These are phyloP conservation scores for Colletotrichum sp. DNA, from an alignment of 2,329 filamentous ascomycete species.

Conservation along the genomic window DNA sequence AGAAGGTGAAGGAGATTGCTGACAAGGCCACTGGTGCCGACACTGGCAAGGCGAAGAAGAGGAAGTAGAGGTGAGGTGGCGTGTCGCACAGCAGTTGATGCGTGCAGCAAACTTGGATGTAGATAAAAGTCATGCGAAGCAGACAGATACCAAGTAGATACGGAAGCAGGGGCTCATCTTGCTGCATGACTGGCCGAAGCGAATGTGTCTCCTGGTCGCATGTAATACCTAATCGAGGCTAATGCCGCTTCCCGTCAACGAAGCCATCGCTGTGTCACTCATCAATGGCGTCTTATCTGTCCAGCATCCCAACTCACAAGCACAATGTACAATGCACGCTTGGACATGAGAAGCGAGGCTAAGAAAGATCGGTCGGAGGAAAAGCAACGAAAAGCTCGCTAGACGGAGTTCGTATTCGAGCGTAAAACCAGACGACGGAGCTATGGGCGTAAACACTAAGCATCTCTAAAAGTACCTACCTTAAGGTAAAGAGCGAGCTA, in stretches of 20 bases:
- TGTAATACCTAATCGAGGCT: not conserved
- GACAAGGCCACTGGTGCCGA: conserved; percentile 56
- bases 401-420: not conserved
- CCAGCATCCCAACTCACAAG: not conserved
- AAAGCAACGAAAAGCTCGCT: conserved; percentile 5
- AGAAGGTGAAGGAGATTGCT: conserved; percentile 24
- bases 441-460: not conserved
- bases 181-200: not conserved
- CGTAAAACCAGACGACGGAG: not conserved
- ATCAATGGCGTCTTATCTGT: not conserved
- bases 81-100: not conserved
- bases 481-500: not conserved
- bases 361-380: conserved; percentile 2
- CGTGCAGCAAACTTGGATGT: not conserved
- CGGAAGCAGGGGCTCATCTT: not conserved
- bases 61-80: conserved; percentile 34
- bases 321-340: conserved; percentile 1
- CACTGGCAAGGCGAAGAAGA: conserved; percentile 49
- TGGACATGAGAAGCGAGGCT: not conserved
- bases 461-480: not conserved
- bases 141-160: not conserved
- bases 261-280: not conserved
- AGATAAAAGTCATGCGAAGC: not conserved
- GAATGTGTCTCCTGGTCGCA: not conserved
- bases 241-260: not conserved